A percentile compares a stretch with the other conserved stretches of the same genome.
Conservation (phyloP, 352 stramenopile genomes). For the Pythium coloratum region DNA sequence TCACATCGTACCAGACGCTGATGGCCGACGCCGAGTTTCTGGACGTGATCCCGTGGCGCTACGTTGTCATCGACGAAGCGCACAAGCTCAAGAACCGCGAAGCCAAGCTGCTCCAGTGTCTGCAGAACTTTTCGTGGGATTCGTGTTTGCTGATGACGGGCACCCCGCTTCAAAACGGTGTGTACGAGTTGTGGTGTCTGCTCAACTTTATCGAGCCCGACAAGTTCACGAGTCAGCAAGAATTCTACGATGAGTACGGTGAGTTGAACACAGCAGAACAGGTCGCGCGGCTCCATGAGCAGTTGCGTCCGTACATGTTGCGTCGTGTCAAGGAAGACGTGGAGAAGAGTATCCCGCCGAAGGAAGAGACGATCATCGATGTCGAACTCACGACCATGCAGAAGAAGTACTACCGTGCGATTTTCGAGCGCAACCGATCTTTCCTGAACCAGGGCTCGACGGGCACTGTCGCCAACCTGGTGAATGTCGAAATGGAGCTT, state of each 20-base stretch:
- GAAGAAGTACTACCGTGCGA: conserved; percentile 96
- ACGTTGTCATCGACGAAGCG: conserved; percentile 98
- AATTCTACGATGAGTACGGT: conserved; percentile 97
- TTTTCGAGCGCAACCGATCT: conserved; percentile 98
- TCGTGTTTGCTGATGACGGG: conserved; percentile 96
- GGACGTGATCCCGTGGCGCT: conserved; percentile 94
- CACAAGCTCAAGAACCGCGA: conserved; percentile 99
- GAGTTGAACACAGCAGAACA: conserved; percentile 96
- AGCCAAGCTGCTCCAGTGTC: conserved; percentile 91
- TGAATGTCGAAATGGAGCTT: conserved; percentile 99
- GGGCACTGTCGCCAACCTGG: conserved; percentile 94
- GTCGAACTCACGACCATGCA: conserved; percentile 99
- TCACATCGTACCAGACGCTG: conserved; percentile 97
- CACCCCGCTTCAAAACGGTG: conserved; percentile 99
- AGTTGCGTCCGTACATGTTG: conserved; percentile 98
- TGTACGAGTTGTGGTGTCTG: conserved; percentile 99
- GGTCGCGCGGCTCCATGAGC: conserved; percentile 95
- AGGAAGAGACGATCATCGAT: conserved; percentile 99
- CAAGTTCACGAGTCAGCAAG: conserved; percentile 93
- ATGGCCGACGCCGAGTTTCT: conserved; percentile 94
- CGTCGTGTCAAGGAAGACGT: conserved; percentile 99
- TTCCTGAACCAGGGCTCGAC: conserved; percentile 89
- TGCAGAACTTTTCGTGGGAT: conserved; percentile 85
- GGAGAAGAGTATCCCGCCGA: conserved; percentile 98
- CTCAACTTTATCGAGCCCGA: conserved; percentile 98